Base-by-base conservation (phyloP, 179 eudicot genomes). In the Beta macrorhiza region DNA sequence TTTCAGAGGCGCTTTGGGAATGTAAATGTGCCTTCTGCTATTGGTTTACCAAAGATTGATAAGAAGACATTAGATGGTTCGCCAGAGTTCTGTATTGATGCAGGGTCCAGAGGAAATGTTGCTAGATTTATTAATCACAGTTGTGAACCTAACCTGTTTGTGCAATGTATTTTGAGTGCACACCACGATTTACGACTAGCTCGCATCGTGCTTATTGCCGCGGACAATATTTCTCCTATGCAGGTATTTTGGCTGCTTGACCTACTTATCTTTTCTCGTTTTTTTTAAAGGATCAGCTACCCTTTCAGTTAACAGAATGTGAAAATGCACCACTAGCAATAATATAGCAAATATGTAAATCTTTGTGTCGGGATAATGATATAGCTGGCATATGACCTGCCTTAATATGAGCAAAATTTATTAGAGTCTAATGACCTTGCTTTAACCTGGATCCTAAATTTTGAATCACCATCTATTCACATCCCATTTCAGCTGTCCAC, bases 71-170 rank as follows among this genome's bases (percentile, higher is more conserved):
- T 84, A 37, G 92, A 89, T n/a, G 81, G 82, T 42, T 85, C 65
- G 5, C 95, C 93, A 6, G 92, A 90, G 77, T 93, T 83, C 25
- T 90, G 93, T 83, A 79, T 93, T 79, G 97, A 93, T 82, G 97
- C 92, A 37, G 89, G 82, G 47, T 67, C 83, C 14, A 84, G 83
- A 17, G 97, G 97, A 52, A 91, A 89, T 25, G 69, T 93, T 55
- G 87, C 97, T 4, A 82, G 97, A 75, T 93, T 86, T 83, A 91
- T 93, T 8, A 93, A 93, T 72, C 97, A 93, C 62, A 93, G 97
- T 79, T 93, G 97, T 71, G 89, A 91, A 22, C 97, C 97, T 0
- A 93, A 93, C 77, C 82, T 93, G 1, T 93, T 93, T 77, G 92
- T 93, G 56, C 97, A 93, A 73, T 91, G 97, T 82, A 86, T 93